phyloP scores from a whole-genome alignment of 768 basidiomycete species.

The Amanita brunnescens region DNA sequence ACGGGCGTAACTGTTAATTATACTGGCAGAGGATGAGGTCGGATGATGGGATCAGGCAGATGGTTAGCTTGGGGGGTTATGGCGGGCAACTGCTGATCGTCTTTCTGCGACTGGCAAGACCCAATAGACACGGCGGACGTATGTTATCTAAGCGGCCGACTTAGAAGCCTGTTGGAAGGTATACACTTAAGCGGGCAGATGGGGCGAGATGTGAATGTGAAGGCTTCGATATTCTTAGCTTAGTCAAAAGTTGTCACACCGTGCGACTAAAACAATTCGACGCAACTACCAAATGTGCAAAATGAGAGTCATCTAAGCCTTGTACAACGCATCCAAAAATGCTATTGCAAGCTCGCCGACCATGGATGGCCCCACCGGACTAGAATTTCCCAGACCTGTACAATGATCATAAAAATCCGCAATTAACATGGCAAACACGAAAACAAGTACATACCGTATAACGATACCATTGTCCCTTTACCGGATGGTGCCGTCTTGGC shows the following conservation, averaged over 20 bases:
- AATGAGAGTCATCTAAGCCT: conserved; percentile 36
- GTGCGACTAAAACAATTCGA: not conserved
- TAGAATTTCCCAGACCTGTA: conserved; percentile 74
- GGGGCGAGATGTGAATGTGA: too few relatives aligned
- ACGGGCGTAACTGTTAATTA: not conserved
- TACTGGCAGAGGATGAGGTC: not conserved
- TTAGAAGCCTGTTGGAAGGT: too few relatives aligned
- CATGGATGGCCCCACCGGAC: conserved; percentile 72
- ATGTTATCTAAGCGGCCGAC: conserved; percentile 5
- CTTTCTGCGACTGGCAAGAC: conserved; percentile 3
- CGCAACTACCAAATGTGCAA: not conserved
- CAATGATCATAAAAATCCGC: too few relatives aligned
- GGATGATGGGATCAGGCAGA: not conserved
- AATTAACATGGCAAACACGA: not conserved
- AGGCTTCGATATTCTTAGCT: too few relatives aligned
- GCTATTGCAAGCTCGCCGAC: conserved; percentile 70
- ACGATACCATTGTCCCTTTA: conserved; percentile 81
- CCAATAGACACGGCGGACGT: not conserved
- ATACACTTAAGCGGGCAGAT: too few relatives aligned
- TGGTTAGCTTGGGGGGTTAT: not conserved
- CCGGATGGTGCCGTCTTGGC: conserved; percentile 58
- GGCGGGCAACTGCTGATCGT: not conserved
- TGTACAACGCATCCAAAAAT: conserved; percentile 78
- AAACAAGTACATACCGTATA: conserved; percentile 63
- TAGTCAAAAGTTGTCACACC: too few relatives aligned